phyloP scores from a whole-genome alignment of 1,284 basidiomycete genomes.

The Cutaneotrichosporon dermatis region DNA sequence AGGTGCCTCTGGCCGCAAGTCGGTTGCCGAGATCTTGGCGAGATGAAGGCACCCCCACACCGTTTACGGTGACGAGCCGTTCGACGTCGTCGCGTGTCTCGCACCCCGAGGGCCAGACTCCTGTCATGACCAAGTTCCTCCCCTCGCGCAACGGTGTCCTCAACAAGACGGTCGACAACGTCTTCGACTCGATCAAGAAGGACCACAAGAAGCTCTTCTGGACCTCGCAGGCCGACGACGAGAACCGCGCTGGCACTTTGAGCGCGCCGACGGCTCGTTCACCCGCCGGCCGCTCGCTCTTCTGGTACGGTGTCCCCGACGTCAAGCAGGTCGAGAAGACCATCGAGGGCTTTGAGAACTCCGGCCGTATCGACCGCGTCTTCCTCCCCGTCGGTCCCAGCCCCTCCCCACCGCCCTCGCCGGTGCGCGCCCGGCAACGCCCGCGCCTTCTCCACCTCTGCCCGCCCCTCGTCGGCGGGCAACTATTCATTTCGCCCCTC shows the following conservation, averaged over 20 bases:
- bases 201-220: slow-evolving; percentile 94
- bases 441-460: slow-evolving; percentile 70
- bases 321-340: slow-evolving; percentile 85
- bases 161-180: slow-evolving; percentile 94
- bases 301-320: slow-evolving; percentile 96
- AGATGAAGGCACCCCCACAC: slow-evolving; percentile 79
- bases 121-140: slow-evolving; percentile 89
- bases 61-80: slow-evolving; percentile 95
- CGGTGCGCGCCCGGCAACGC: slow-evolving; percentile 48
- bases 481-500: slow-evolving; percentile 51
- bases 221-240: slow-evolving; percentile 92
- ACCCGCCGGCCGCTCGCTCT: slow-evolving; percentile 85
- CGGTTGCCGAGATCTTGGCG: slow-evolving; percentile 84
- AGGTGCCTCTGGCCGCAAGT: slow-evolving; percentile 79
- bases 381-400: slow-evolving; percentile 87
- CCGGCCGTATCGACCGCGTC: slow-evolving; percentile 76
- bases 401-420: slow-evolving; percentile 57
- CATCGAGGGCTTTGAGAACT: slow-evolving; percentile 77
- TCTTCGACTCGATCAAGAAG: slow-evolving; percentile 91
- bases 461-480: slow-evolving; percentile 53
- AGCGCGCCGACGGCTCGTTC: slow-evolving; percentile 95
- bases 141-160: slow-evolving; percentile 81
- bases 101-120: slow-evolving; percentile 81
- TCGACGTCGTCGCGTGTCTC: slow-evolving; percentile 91
- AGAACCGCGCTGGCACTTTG: slow-evolving; percentile 98